Evolutionary conservation across 2,329 filamentous ascomycete genomes (phyloP), one percentile per base, ranked within the genome.

Genomic region (Coniochaeta sp.): DNA sequence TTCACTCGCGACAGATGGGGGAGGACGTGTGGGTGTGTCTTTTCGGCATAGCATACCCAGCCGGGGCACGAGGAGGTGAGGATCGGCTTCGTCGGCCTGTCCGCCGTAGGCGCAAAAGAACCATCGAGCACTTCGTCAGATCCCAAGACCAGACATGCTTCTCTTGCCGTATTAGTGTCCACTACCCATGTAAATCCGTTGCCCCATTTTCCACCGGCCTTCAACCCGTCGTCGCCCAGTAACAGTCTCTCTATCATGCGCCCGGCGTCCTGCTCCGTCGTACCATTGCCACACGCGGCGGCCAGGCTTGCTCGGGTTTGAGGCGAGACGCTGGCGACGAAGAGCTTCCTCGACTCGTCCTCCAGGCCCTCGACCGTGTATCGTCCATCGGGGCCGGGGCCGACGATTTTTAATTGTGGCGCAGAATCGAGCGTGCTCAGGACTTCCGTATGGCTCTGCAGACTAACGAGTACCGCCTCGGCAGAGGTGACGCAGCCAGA

Each of bases 21-120:
- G 57, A 99, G 81, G 60, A 98, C 87, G 69, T 97, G 89, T 1
- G 95, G 92, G 70, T 99, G 95, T 60, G 93, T 98, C 77, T 99
- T 98, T 73, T 99, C 95, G 28, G 93, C 93, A 70, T 99, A 99
- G 76, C 95, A 99, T 60, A 99, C 93, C 93, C 96, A 99, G 8
- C 95, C 95, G 0, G 95, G 95, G 72, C 95, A 99, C 22, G 91
- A 91, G 3, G 93, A 93, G 9, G 93, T 91, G 50, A 99, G 81
- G 33, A 93, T 86, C 0, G 91, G 90, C 59, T 78, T 78, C 24
- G 69, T 64, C 5, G 72, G 63, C 26, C 62, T 66, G 28, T 68
- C 60, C 33, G 33, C 54, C 57, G 60, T 65, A 60, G 34, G 59
- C 28, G 64, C 50, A 26, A 19, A 19, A 57, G 59, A 7, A 59